Conservation (phyloP, 257 asterid species). For the Vinca minor region DNA sequence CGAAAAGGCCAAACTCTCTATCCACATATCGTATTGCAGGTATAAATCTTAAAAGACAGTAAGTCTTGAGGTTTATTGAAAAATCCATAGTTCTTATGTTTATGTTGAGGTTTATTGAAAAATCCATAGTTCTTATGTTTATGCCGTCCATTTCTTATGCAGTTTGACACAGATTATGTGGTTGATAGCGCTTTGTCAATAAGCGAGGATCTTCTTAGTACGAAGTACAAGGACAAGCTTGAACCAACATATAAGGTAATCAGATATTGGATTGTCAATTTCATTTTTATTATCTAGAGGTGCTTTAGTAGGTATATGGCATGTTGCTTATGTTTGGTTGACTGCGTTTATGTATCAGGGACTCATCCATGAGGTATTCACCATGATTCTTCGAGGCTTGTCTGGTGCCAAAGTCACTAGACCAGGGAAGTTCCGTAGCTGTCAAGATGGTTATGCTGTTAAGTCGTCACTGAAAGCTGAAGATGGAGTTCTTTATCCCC, state of each 20-base stretch:
- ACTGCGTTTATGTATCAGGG: slow-evolving; percentile 46
- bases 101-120: neutral
- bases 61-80: neutral
- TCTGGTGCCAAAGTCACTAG: slow-evolving; percentile 88
- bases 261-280: slow-evolving; percentile 4
- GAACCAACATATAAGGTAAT: slow-evolving; percentile 58
- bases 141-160: slow-evolving; percentile 15
- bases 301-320: neutral
- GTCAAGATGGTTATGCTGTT: slow-evolving; percentile 84
- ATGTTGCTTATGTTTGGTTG: neutral
- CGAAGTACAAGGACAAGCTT: slow-evolving; percentile 77
- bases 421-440: slow-evolving; percentile 89
- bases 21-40: slow-evolving; percentile 97
- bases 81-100: slow-evolving; percentile 3
- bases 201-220: slow-evolving; percentile 63
- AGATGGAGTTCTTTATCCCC: slow-evolving; percentile 98
- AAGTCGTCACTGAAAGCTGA: slow-evolving; percentile 98
- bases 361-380: slow-evolving; percentile 65
- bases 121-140: slow-evolving; percentile 3
- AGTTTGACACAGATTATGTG: slow-evolving; percentile 83
- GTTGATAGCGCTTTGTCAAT: slow-evolving; percentile 53
- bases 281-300: neutral
- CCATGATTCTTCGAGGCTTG: slow-evolving; percentile 71
- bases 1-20: slow-evolving; percentile 95
- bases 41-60: slow-evolving; percentile 18